Percentiles rank a stretch among this genome's conserved stretches.
Conservation (phyloP, 148 eudicot species). For the Amaranthus hypochondriacus region DNA sequence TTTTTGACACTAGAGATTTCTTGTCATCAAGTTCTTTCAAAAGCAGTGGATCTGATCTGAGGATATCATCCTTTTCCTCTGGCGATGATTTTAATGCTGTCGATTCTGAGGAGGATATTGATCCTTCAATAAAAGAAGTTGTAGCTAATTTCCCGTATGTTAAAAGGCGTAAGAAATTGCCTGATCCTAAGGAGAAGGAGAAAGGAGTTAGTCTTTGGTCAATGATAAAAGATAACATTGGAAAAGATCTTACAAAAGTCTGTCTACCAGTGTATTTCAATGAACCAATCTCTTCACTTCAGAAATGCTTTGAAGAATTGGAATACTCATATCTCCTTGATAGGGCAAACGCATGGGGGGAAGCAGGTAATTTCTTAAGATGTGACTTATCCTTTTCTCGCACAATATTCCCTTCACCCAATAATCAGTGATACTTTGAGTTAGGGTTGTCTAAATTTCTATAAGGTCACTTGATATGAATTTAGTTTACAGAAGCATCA, state of each 20-base stretch:
- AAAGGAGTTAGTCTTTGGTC: constrained; percentile 86
- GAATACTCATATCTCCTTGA: constrained; percentile 79
- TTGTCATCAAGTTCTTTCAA: constrained; percentile 69
- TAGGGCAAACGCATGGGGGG: constrained; percentile 82
- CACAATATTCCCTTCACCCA: not conserved
- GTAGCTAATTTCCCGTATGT: constrained; percentile 47
- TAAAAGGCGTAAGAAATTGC: constrained; percentile 73
- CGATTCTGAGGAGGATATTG: constrained; percentile 49
- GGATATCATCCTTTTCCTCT: constrained; percentile 66
- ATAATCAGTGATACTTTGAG: not conserved
- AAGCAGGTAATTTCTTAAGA: constrained; percentile 38
- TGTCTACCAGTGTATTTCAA: constrained; percentile 86
- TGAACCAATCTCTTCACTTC: constrained; percentile 79
- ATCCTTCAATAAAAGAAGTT: constrained; percentile 49
- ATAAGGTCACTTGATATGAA: not conserved
- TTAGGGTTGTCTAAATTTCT: not conserved
- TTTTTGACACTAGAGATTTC: constrained; percentile 70
- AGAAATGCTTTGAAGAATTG: constrained; percentile 77
- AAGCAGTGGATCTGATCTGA: constrained; percentile 61
- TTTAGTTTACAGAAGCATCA: not conserved
- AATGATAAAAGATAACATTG: constrained; percentile 83
- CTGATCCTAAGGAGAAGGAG: constrained; percentile 77
- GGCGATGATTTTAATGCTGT: constrained; percentile 41
- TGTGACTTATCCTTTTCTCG: constrained; percentile 4
- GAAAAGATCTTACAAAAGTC: constrained; percentile 83